Evolutionary conservation across 1,284 basidiomycete species (phyloP), one percentile per base, ranked within the genome.

Genomic region (Ustilago tritici): DNA sequence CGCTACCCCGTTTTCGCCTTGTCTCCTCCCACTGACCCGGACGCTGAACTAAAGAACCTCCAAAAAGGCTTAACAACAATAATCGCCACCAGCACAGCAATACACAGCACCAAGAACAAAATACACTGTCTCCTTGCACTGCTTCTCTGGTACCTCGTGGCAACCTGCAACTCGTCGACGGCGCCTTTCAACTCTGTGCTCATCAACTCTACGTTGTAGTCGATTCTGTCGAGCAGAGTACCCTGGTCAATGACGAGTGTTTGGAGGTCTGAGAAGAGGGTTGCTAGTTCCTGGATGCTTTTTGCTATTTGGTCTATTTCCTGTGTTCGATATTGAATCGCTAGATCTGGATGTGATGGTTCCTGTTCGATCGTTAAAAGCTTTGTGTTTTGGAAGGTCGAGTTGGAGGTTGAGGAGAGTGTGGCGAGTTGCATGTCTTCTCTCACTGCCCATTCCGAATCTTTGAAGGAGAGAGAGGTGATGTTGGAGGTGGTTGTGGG

Each of bases 181-280:
- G 95, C 94, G 43, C 93, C 93, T 64, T 91, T 87, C 85, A 97
- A 90, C 65, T 95, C 90, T 28, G 90, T 90, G 8, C 92, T 91
- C 23, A 95, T 95, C 86, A 93, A 92, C 86, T 98, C 95, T 64
- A 99, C 94, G 85, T 99, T 99, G 88, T 95, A 99, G 87, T 99
- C 97, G 65, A 99, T 91, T 47, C 93, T 93, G 87, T 99, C 97
- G 65, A 99, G 89, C 61, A 99, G 90, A 10, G 96, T 98, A 12
- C 97, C 97, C 86, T 99, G 97, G 87, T 99, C 97, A 76, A 99
- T 98, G 64, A 99, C 95, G 70, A 99, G 90, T 46, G 90, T 90
- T 28, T 92, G 93, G 46, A 99, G 89, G 85, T 99, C 97, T 81
- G 95, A 94, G 89, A 99, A 99, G 50, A 99, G 90, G 82, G 96